Evolutionary conservation across 768 basidiomycete species (phyloP).

Genomic region (Clavaria fumosa): DNA sequence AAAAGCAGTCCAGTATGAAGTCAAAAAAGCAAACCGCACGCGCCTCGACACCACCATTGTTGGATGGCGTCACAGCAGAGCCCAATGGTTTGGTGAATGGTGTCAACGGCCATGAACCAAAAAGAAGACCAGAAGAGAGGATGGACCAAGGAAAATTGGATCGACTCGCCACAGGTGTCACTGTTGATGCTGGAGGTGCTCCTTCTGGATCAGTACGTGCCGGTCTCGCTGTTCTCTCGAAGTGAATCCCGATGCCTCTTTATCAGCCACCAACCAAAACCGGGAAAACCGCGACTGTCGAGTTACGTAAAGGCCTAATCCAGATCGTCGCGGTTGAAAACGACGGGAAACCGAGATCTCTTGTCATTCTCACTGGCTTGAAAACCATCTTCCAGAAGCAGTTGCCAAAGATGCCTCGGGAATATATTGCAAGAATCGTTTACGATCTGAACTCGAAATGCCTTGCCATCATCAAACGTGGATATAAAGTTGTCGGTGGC

Average conservation of each 20-base stretch:
- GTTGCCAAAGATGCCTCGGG: slow-evolving; percentile 95
- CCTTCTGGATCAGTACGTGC: slow-evolving; percentile 34
- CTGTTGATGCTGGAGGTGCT: slow-evolving; percentile 45
- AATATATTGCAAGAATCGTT: slow-evolving; percentile 93
- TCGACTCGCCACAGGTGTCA: slow-evolving; percentile 66
- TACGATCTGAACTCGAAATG: slow-evolving; percentile 86
- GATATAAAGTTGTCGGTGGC: slow-evolving; percentile 91
- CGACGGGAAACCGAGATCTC: slow-evolving; percentile 56
- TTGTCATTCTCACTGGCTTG: slow-evolving; percentile 82
- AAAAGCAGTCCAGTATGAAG: slow-evolving; percentile 42
- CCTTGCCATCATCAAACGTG: slow-evolving; percentile 88
- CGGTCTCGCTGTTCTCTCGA: slow-evolving; percentile 1
- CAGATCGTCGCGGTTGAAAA: slow-evolving; percentile 75
- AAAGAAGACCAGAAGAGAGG: slow-evolving; percentile 61
- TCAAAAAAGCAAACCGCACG: slow-evolving; percentile 45
- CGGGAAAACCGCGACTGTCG: slow-evolving; percentile 68
- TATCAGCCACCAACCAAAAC: slow-evolving; percentile 22
- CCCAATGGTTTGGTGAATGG: slow-evolving; percentile 30
- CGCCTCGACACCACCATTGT: slow-evolving; percentile 26
- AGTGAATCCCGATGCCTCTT: not conserved
- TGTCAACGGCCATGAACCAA: slow-evolving; percentile 29
- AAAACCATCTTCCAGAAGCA: slow-evolving; percentile 97
- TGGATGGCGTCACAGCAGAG: slow-evolving; percentile 23
- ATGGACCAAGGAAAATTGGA: slow-evolving; percentile 66
- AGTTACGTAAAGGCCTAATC: slow-evolving; percentile 73